Base-by-base conservation (phyloP, 1,139 yeast genomes). In the Blastobotrys arbuscula region DNA sequence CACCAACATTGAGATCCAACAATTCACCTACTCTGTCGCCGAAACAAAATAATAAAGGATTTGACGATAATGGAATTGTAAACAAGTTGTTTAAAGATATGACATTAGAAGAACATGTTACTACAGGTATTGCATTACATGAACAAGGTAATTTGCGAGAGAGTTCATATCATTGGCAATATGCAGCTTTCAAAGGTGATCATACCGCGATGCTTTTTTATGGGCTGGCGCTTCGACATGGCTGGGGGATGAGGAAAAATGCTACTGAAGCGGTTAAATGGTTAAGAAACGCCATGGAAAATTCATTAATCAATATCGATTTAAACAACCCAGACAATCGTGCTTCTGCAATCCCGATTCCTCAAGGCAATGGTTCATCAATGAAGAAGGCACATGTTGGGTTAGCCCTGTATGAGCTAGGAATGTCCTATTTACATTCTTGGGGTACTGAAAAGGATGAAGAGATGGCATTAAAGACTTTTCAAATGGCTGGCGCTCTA, bases 191-290 rank as follows among this genome's bases (percentile, higher is more conserved):
- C 53, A 66, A 68, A 35, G 88, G 89, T 2, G 75, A 77, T 55
- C 73, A 73, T 55, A 79, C 82, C 40, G 95, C 92, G 1, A 84
- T 81, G 84, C 74, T 81, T 43, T 64, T 83, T 35, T 85, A 84
- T 61, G 87, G 90, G 0, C 66, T 83, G 56, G 84, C 92, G 0
- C 66, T 85, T 30, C 71, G 84, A 49, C 72, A 76, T 50, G 95
- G 94, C 0, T 81, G 81, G 66, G 95, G 95, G 0, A 80, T 82
- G 15, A 73, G 78, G 26, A 76, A 74, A 51, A 82, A 82, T 61
- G 76, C 78, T 42, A 60, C 68, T 13, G 77, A 75, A 48, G 78
- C 89, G 1, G 71, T 82, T 40, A 69, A 72, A 51, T 84, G 89
- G 86, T 69, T 86, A 4, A 74, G 78, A 54, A 65, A 63, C 48